Base-by-base conservation (phyloP, 2,329 filamentous ascomycete genomes). In the Colletotrichum costaricense region DNA sequence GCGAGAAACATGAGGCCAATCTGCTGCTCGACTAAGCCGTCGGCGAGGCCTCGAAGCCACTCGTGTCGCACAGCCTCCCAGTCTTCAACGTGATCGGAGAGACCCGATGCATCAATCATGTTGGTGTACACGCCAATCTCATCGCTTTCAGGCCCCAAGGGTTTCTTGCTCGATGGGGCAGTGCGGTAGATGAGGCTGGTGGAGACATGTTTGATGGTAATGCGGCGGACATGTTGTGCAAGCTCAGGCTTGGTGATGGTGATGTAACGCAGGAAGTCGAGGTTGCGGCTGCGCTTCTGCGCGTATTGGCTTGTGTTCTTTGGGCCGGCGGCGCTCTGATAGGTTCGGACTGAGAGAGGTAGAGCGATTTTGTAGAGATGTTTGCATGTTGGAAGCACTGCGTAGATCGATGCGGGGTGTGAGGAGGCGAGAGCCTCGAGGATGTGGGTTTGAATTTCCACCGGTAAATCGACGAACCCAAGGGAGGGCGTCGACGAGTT, bases 191-290 rank as follows among this genome's bases (percentile, higher is more conserved):
- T 28, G 11, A 64, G 62, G 62, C 49, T 64, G 3, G 62, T 64
- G n/a, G 62, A 64, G 8, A 64, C 62, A n/a, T 64, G 62, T 12
- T 35, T 55, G 22, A 64, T 64, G 46, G 14, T 55, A 16, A 64
- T 26, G 30, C 62, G 26, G 24, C 62, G 46, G 30, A 64, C 62
- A 49, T 55, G 19, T 3, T 28, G 28, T 5, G 62, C 62, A 3
- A 64, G 62, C 28, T 55, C 28, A 2, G 62, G 62, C n/a, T n/a
- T 38, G 11, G 62, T 54, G n/a, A 64, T 64, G 46, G 22, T 35
- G 62, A 64, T 64, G 46, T 64, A 38, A 24, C 62, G 62, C 7
- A 64, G 22, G 46, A 64, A 55, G 49, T 55, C 62, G 8, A 64
- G 62, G 8, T 64, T 64, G 46, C 62, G 62, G 14, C 62, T 64